Conservation (phyloP, 768 basidiomycete species). For the Sutorius australiensis region DNA sequence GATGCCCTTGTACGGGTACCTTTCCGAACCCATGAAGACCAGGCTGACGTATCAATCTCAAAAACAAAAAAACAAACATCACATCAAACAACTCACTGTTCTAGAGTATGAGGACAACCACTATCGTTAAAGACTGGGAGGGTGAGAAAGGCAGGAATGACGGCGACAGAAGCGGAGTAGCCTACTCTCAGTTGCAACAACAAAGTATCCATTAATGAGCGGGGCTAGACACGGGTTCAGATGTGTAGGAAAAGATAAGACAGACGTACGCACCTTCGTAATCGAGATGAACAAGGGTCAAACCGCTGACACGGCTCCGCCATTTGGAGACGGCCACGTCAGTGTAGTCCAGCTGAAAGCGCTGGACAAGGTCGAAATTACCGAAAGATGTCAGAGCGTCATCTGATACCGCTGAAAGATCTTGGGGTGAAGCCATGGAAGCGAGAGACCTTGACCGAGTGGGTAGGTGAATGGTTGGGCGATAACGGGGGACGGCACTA, state of each 20-base stretch:
- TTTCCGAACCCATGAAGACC: constrained; percentile 93
- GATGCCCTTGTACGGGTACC: constrained; percentile 94
- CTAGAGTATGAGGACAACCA: constrained; percentile 93
- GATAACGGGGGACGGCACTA: constrained; percentile 1
- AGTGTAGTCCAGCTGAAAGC: constrained; percentile 69
- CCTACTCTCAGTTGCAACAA: constrained; percentile 86
- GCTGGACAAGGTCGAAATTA: constrained; percentile 81
- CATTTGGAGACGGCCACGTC: constrained; percentile 85
- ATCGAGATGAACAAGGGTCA: constrained; percentile 86
- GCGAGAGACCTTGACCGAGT: constrained; percentile 15
- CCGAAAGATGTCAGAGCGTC: constrained; percentile 43
- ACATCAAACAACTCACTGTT: constrained; percentile 61
- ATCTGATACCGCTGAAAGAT: constrained; percentile 17
- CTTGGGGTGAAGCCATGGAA: constrained; percentile 29
- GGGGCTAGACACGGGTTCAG: constrained; percentile 52
- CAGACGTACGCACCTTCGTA: constrained; percentile 64
- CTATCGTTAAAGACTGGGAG: constrained; percentile 83
- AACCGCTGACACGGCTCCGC: constrained; percentile 81
- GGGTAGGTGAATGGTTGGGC: neutral
- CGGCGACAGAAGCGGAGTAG: neutral
- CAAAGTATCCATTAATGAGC: constrained; percentile 88
- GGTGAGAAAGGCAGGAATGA: neutral
- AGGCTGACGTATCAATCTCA: constrained; percentile 43
- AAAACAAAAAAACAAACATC: neutral
- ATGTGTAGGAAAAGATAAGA: neutral